Percentiles rank a stretch among this genome's conserved stretches.
Conservation (phyloP, 352 stramenopile genomes). For the Aphanomyces invadans region DNA sequence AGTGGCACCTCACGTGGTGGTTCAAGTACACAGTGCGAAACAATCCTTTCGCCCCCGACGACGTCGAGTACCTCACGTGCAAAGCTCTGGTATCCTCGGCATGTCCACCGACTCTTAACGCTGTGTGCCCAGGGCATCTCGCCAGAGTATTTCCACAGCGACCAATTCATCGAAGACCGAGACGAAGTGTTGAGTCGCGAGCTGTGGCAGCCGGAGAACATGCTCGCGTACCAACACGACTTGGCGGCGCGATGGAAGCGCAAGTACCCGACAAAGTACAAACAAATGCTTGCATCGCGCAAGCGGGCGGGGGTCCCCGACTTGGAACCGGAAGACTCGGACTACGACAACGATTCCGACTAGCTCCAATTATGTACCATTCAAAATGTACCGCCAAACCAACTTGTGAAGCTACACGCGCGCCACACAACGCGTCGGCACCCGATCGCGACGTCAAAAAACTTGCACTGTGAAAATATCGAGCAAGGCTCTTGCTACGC, state of each 20-base stretch:
- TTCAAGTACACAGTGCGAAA: not conserved
- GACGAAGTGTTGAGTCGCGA: slow-evolving; percentile 1
- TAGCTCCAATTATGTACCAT: no score
- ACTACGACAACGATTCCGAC: not conserved
- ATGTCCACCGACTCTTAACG: not conserved
- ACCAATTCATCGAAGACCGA: slow-evolving; percentile 15
- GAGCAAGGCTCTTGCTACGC: no score
- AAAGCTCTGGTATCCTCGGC: not conserved
- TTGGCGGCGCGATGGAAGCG: slow-evolving; percentile 8
- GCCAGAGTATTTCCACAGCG: not conserved
- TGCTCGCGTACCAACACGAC: not conserved
- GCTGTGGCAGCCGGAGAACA: not conserved
- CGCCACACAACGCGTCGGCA: no score
- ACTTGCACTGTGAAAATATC: no score
- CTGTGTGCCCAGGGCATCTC: not conserved
- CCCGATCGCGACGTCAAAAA: no score
- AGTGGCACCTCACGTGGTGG: slow-evolving; percentile 7
- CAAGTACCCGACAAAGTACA: slow-evolving; percentile 17
- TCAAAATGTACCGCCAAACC: no score
- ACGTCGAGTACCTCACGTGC: slow-evolving; percentile 2
- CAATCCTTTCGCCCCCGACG: not conserved
- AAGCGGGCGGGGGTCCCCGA: not conserved
- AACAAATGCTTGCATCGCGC: slow-evolving; percentile 1
- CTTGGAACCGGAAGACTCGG: not conserved
- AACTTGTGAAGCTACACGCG: no score